phyloP scores from a whole-genome alignment of 768 basidiomycete genomes.

The Termitomyces sp. region DNA sequence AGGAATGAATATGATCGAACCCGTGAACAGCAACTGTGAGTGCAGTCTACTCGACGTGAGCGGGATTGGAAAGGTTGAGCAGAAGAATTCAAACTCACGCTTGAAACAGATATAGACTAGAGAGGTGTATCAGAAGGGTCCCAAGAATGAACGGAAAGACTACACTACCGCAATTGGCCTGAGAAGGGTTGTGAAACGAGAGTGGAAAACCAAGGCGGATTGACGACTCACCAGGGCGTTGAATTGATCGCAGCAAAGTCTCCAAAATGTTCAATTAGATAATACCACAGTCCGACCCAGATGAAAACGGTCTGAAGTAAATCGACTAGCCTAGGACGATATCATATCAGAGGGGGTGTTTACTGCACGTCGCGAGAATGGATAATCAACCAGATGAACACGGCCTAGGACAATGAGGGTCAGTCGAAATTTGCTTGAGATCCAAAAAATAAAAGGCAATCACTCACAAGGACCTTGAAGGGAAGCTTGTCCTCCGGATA shows the following conservation, averaged over 20 bases:
- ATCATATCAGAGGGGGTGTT: neutral
- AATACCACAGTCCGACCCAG: slow-evolving; percentile 8
- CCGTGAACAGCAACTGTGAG: neutral
- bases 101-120: neutral
- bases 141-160: neutral
- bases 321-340: slow-evolving; percentile 1
- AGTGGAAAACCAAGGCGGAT: neutral
- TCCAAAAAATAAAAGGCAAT: neutral
- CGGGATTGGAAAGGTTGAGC: neutral
- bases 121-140: neutral
- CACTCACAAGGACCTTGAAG: slow-evolving; percentile 8
- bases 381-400: slow-evolving; percentile 1
- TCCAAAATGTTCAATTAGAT: slow-evolving; percentile 2
- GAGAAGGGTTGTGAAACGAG: neutral
- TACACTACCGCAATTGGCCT: neutral
- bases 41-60: neutral
- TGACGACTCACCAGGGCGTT: slow-evolving; percentile 2
- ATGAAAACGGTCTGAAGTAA: slow-evolving; percentile 3
- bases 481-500: slow-evolving; percentile 4
- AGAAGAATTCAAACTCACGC: neutral
- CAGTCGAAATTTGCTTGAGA: neutral
- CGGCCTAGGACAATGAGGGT: neutral
- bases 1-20: neutral
- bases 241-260: neutral
- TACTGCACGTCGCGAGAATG: neutral